Evolutionary conservation across 2,329 filamentous ascomycete genomes (phyloP).

Genomic region (Lasiodiplodia theobromae): DNA sequence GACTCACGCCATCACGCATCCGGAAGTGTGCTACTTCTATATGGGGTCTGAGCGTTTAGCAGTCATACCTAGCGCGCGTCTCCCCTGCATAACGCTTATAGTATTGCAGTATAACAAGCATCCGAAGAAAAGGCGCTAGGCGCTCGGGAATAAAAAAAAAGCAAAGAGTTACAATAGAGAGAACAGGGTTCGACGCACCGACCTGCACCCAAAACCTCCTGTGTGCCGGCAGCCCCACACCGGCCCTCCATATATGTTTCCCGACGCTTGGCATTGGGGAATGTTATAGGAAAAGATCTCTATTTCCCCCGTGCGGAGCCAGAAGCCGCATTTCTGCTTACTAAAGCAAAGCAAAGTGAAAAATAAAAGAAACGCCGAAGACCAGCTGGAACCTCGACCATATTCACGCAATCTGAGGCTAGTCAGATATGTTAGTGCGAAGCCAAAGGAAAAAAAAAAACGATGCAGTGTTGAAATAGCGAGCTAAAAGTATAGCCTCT

Average conservation of each 20-base stretch:
- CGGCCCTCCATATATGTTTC: not conserved
- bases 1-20: not conserved
- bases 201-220: not conserved
- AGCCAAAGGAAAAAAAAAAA: too few species aligned
- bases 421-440: not conserved
- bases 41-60: slow-evolving; percentile 1
- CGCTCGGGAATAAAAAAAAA: not conserved
- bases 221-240: not conserved
- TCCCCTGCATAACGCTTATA: not conserved
- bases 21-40: not conserved
- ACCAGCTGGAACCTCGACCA: too few species aligned
- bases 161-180: not conserved
- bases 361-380: not conserved
- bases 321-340: not conserved
- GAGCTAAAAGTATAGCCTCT: too few species aligned
- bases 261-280: not conserved
- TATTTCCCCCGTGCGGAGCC: not conserved
- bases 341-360: not conserved
- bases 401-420: too few species aligned
- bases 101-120: not conserved
- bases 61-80: not conserved
- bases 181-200: not conserved
- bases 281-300: not conserved
- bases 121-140: not conserved
- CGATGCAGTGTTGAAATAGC: too few species aligned